Percentiles rank a stretch among this genome's conserved stretches.
Evolutionary conservation across 305 asterid genomes (phyloP).

Genomic region (Solanum hybrid): DNA sequence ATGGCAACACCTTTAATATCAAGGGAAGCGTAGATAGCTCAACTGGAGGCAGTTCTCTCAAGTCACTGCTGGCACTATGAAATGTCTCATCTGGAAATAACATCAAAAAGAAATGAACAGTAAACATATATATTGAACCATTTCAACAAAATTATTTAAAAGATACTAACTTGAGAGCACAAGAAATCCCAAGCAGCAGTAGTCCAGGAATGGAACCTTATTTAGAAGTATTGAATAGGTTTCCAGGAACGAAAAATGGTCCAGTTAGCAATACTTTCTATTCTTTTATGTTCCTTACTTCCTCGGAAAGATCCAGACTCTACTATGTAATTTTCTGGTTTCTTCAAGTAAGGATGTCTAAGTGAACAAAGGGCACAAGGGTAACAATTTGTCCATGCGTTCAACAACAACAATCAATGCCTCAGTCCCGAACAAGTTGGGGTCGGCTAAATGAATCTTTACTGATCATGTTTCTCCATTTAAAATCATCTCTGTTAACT

Average conservation of each 20-base stretch:
- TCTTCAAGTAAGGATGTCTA: background rate
- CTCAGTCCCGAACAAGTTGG: background rate
- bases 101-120: background rate
- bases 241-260: background rate
- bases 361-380: background rate
- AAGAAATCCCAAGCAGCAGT: background rate
- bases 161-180: background rate
- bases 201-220: background rate
- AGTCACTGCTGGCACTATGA: slow-evolving; percentile 58
- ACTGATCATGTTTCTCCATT: background rate
- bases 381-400: background rate
- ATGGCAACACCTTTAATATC: slow-evolving; percentile 70
- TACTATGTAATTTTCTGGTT: background rate
- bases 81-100: slow-evolving; percentile 58
- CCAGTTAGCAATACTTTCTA: background rate
- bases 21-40: slow-evolving; percentile 76
- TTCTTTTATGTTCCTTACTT: background rate
- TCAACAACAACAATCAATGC: background rate
- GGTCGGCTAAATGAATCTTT: background rate
- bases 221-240: background rate
- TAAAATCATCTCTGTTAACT: background rate
- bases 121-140: slow-evolving; percentile 6
- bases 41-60: slow-evolving; percentile 90
- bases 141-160: background rate
- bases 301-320: background rate